Base-by-base conservation (phyloP, 1,284 basidiomycete species). In the Ganoderma meredithae region DNA sequence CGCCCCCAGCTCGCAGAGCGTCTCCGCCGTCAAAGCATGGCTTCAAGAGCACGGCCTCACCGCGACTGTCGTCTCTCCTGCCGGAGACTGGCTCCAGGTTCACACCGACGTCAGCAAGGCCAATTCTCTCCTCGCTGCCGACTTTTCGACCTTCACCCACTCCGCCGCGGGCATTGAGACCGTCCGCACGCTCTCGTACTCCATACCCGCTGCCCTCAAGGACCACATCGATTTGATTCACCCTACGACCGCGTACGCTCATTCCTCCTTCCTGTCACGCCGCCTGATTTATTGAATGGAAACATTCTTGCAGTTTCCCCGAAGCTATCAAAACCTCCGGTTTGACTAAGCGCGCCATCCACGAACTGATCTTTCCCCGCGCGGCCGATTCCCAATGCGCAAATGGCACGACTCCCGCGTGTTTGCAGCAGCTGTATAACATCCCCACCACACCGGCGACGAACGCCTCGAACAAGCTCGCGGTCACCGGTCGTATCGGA, bases 401-500 rank as follows among this genome's bases (percentile, higher is more conserved):
- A 1, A 77, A 72, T 1, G 81, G 77, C 3, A 83, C 89, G 56
- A 89, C 88, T 0, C 87, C 87, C 12, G 76, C 83, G 1, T 90
- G 88, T 73, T 74, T 90, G 65, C 78, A 83, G 66, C 80, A 81
- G 10, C 71, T 90, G 43, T 90, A 90, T 76, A 85, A 85, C 17
- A 79, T 80, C 12, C 72, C 73, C 5, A 89, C 88, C 65, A 81
- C 82, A 0, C 84, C 85, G 1, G 73, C 76, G 5, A 78, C 83
- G 6, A 80, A 82, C 1, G 73, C 70, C 25, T 77, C 71, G 22
- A 89, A 87, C 75, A 83, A 77, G 49, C 79, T 90, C 33, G 88
- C 85, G 55, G 82, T 90, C 62, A 84, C 84, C 22, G 88, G 88
- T 13, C 88, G 86, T 69, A 81, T 88, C 25, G 76, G 82, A 3